Conservation (phyloP, 495 filamentous ascomycete genomes). For the Astrothelium macrocarpum region DNA sequence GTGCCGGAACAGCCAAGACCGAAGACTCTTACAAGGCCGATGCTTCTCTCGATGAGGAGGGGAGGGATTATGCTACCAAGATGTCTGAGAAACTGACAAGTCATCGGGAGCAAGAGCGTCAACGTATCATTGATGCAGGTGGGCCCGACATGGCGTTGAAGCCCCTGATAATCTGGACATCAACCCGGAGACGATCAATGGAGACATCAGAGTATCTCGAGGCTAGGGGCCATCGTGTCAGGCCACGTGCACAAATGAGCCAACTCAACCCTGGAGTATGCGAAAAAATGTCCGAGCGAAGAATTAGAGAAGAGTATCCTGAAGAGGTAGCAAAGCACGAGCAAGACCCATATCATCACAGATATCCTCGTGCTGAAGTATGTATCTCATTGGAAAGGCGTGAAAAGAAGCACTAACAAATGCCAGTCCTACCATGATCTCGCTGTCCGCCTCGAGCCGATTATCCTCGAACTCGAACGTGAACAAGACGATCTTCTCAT, state of each 20-base stretch:
- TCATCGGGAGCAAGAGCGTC: constrained; percentile 73
- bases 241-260: constrained; percentile 88
- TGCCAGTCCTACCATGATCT: constrained; percentile 93
- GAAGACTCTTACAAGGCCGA: constrained; percentile 88
- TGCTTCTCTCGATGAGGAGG: constrained; percentile 70
- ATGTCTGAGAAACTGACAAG: constrained; percentile 74
- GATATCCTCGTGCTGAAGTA: constrained; percentile 92
- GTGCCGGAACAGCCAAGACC: constrained; percentile 61
- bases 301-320: constrained; percentile 69
- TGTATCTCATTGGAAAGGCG: constrained; percentile 18
- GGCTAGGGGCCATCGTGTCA: constrained; percentile 68
- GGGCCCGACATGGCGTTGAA: constrained; percentile 60
- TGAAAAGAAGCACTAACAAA: constrained; percentile 16
- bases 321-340: constrained; percentile 91
- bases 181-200: constrained; percentile 77
- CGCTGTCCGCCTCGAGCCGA: constrained; percentile 93
- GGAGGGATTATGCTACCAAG: constrained; percentile 73
- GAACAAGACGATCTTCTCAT: constrained; percentile 96
- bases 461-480: constrained; percentile 94
- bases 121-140: constrained; percentile 55
- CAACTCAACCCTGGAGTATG: constrained; percentile 94
- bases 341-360: constrained; percentile 90
- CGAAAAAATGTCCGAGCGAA: constrained; percentile 77
- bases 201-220: constrained; percentile 81
- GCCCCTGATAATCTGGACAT: constrained; percentile 87